A percentile compares a stretch with the other conserved stretches of the same genome.
Evolutionary conservation across 129 eudicot species (phyloP).

Genomic region (Mikania micrantha): DNA sequence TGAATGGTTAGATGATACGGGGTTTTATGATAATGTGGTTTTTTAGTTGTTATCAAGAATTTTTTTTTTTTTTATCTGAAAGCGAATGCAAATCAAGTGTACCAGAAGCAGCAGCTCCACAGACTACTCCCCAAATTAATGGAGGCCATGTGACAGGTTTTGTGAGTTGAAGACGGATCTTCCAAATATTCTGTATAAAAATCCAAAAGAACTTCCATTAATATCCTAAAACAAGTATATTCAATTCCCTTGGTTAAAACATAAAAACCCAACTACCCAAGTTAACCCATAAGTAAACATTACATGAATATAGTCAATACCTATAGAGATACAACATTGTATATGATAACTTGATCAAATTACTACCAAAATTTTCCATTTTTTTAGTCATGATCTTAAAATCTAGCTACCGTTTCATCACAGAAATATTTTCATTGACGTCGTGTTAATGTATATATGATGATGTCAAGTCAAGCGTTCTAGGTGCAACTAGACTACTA

Average conservation of each 20-base stretch:
- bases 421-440: neutral
- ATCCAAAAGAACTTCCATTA: neutral
- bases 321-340: neutral
- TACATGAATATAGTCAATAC: neutral
- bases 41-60: neutral
- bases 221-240: neutral
- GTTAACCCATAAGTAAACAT: neutral
- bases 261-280: neutral
- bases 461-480: neutral
- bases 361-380: neutral
- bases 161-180: conserved; percentile 89
- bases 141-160: conserved; percentile 99
- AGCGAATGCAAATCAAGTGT: neutral
- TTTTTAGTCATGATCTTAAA: neutral
- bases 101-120: conserved; percentile 99
- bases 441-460: neutral
- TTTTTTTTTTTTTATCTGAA: neutral
- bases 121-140: conserved; percentile 95
- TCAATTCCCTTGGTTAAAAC: neutral
- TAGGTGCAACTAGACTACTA: neutral
- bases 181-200: conserved; percentile 71
- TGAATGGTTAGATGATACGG: neutral
- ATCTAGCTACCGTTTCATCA: neutral
- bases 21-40: neutral
- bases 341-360: neutral